Base-by-base conservation (phyloP, 78 protist genomes). In the Thecamonas trahens region DNA sequence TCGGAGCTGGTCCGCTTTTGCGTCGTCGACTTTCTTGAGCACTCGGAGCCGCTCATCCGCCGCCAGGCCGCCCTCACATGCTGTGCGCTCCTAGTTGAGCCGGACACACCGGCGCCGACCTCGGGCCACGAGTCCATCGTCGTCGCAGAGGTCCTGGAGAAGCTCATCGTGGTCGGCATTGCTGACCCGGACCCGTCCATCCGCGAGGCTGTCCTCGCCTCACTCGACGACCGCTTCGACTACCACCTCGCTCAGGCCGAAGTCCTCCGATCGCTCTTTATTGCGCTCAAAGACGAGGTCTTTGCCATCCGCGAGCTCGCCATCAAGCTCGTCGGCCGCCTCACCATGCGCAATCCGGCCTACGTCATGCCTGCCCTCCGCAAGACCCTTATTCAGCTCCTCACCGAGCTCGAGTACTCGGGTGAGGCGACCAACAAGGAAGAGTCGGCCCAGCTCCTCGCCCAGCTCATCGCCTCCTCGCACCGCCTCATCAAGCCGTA, bases 261-360 rank as follows among this genome's bases (percentile, higher is more conserved):
- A 47, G 72, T 79, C 57, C 39, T 94, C 13, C 67, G 79, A 28
- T 62, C 74, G n/a, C 63, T 91, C n/a, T 79, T 82, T 40, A 14
- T 70, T 22, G 84, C 82, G 7, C 52, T 87, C 52, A 82, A 91
- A 54, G 96, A 88, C 70, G 90, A 78, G 35, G 71, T 47, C 50
- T 84, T 85, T 64, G 86, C 68, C 37, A 85, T 90, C 31, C 61
- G 96, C 11, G 91, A 73, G 49, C 44, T 91, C 24, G 90, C 89
- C 24, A 65, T 91, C 35, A 20, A 49, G 20, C 62, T 94, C 0
- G 59, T 92, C 13, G 95, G 97, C 22, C 82, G 98, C 4, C 79
- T 96, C 5, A 61, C 96, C 24, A 22, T 17, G n/a, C 61, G 78
- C 44, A 96, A 95, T 64, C 99, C 99, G 3, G 94, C 96, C 39